Evolutionary conservation across 441 rosid genomes (phyloP), one percentile per base, ranked within the genome.

Genomic region (Codiaeum variegatum): DNA sequence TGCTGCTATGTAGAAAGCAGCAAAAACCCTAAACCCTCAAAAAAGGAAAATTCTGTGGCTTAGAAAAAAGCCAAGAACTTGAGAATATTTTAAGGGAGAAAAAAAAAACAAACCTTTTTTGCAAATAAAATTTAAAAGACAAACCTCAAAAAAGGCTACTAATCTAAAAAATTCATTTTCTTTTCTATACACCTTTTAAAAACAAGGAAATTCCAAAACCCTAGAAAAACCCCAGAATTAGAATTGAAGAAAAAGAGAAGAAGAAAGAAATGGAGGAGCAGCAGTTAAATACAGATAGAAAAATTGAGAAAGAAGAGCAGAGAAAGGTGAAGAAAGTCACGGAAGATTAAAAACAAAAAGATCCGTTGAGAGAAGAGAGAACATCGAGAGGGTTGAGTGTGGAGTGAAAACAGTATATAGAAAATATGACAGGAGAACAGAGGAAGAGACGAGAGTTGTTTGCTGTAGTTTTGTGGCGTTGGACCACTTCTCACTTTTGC

Each of bases 1-100:
- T 40, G 13, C 44, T 40, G 44, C 44, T 40, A 40, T 74, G n/a
- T n/a, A n/a, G 31, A 61, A n/a, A 67, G 9, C 71, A 58, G 12
- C 32, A 72, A 77, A 77, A 82, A 78, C 85, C 86, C 82, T 81
- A 82, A 90, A 85, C 85, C 90, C 83, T 73, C 16, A 18, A 70
- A 73, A 62, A 28, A 72, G 34, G 70, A 69, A 58, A n/a, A 55
- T 66, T 23, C 21, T 5, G 31, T n/a, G 31, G 42, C 74, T 28
- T 40, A 31, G 60, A 36, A 49, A 55, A 78, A 79, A 40, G 78
- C 80, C 81, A 83, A 76, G 72, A 69, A 66, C 2, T 52, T 52
- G 58, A 8, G 58, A 52, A 52, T 52, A 52, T 8, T 52, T 52
- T 47, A 47, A 18, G 63, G 68, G 69, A 80, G 75, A 77, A 68